Evolutionary conservation across 768 basidiomycete genomes (phyloP), one percentile per base, ranked within the genome.

Genomic region (Lyophyllum semitale): DNA sequence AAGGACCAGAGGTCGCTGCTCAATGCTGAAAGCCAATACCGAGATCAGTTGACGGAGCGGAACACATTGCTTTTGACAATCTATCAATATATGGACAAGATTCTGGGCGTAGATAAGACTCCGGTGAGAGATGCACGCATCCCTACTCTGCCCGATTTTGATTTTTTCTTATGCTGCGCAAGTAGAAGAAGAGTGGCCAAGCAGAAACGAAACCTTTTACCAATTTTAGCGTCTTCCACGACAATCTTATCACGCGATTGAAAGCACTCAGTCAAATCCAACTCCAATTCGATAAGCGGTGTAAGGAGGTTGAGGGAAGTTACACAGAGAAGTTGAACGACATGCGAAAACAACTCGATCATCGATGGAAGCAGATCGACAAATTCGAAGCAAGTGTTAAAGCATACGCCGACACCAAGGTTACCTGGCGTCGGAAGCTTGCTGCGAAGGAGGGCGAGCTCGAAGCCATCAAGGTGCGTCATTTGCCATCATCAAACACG

Each of bases 61-160:
- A 97, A 95, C 68, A 95, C 93, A 23, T 77, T 98, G 27, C 74
- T 98, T 50, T 75, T 97, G 62, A 93, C 93, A 8, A 91, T 97
- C 25, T 97, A 93, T 69, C 94, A 97, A 72, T 95, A 95, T 66
- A 83, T 96, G 79, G 95, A 97, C 63, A 91, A 89, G 76, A 93
- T 97, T 60, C 77, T 95, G 17, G 94, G 94, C 0, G 87, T 92
- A 20, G 91, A 94, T 66, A 92, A 88, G 77, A 89, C 88, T 0
- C 85, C 89, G 35, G 90, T 93, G 61, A 61, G 89, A 77, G 18
- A 32, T 51, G 26, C 13, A 52, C n/a, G n/a, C n/a, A n/a, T n/a
- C n/a, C n/a, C n/a, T n/a, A 52, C 42, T 40, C n/a, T 4, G 23
- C 48, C 2, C 51, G 13, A 8, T 23, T 7, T 18, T 51, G 11